Percentiles rank a stretch among this genome's conserved stretches.
Evolutionary conservation across 1,139 yeast species (phyloP).

Genomic region (Geotrichum reessii): DNA sequence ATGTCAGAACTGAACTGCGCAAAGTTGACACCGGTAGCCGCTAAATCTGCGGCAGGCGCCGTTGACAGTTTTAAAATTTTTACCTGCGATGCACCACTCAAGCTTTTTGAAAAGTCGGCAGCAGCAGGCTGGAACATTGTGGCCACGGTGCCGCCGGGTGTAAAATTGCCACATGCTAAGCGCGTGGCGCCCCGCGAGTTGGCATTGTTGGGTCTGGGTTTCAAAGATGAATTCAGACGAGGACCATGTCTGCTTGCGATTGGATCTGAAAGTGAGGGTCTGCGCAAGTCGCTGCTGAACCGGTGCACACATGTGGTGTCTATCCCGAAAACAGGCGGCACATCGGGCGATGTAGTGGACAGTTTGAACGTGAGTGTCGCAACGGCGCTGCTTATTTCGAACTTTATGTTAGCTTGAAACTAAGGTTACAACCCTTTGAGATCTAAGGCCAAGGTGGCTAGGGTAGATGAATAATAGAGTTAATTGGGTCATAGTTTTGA

Average conservation of each 20-base stretch:
- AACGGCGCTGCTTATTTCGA: constrained; percentile 57
- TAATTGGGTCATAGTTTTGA: too few relatives aligned
- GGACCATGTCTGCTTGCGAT: constrained; percentile 64
- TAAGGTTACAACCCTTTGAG: too few relatives aligned
- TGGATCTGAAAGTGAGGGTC: constrained; percentile 84
- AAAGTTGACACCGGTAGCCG: constrained; percentile 66
- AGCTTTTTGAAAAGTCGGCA: constrained; percentile 53
- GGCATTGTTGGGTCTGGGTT: constrained; percentile 24
- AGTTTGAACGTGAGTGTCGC: constrained; percentile 90
- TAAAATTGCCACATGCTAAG: constrained; percentile 10
- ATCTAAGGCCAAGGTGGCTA: too few relatives aligned
- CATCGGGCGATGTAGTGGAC: constrained; percentile 49
- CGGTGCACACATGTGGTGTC: constrained; percentile 63
- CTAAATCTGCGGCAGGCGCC: constrained; percentile 78
- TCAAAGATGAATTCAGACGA: constrained; percentile 37
- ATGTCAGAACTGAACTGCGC: constrained; percentile 70
- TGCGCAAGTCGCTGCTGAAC: constrained; percentile 57
- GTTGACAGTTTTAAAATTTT: constrained; percentile 65
- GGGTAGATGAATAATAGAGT: too few relatives aligned
- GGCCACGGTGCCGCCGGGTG: constrained; percentile 48
- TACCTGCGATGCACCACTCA: constrained; percentile 51
- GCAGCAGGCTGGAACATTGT: constrained; percentile 66
- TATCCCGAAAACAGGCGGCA: constrained; percentile 33
- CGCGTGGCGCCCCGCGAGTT: constrained; percentile 44
- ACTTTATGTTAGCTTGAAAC: constrained; percentile 29